Percentiles rank a stretch among this genome's conserved stretches.
phyloP scores from a whole-genome alignment of 2,329 filamentous ascomycete genomes.

The Ascochyta rabiei region DNA sequence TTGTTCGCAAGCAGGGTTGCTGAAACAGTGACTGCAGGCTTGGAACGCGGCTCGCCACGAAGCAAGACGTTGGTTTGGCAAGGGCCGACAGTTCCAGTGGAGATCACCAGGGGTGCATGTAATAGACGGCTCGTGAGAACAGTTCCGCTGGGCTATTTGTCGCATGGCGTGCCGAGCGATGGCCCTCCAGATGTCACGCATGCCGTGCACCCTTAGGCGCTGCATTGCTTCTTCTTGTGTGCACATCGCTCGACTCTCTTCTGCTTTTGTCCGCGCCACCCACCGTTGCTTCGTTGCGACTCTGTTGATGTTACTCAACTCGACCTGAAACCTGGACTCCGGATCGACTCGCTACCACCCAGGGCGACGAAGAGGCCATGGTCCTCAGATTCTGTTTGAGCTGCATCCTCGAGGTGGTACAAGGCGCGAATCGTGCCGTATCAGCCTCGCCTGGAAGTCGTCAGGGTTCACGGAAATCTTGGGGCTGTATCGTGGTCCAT shows the following conservation, averaged over 20 bases:
- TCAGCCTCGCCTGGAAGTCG: constrained; percentile 15
- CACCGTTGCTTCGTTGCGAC: constrained; percentile 22
- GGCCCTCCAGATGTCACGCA: constrained; percentile 32
- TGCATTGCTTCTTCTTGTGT: constrained; percentile 20
- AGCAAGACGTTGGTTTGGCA: constrained; percentile 10
- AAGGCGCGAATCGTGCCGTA: constrained; percentile 17
- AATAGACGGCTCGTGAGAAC: constrained; percentile 19
- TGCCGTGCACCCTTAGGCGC: constrained; percentile 34
- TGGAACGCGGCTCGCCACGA: constrained; percentile 16
- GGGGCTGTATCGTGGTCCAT: constrained; percentile 4
- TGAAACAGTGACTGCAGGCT: constrained; percentile 32
- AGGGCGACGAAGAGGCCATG: constrained; percentile 20
- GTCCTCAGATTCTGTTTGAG: constrained; percentile 12
- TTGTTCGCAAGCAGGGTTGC: constrained; percentile 22
- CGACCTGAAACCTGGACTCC: constrained; percentile 41
- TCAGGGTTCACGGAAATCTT: constrained; percentile 8
- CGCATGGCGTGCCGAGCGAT: constrained; percentile 27
- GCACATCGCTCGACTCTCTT: constrained; percentile 16
- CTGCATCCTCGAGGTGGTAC: constrained; percentile 28
- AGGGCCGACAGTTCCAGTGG: constrained; percentile 1
- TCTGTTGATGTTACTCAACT: constrained; percentile 35
- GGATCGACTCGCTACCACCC: constrained; percentile 31
- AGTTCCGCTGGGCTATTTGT: constrained; percentile 17
- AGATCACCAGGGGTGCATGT: constrained; percentile 13
- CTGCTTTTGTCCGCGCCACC: constrained; percentile 17